Evolutionary conservation across 345 rosid genomes (phyloP), one percentile per base, ranked within the genome.

Genomic region (Kandelia obovata): DNA sequence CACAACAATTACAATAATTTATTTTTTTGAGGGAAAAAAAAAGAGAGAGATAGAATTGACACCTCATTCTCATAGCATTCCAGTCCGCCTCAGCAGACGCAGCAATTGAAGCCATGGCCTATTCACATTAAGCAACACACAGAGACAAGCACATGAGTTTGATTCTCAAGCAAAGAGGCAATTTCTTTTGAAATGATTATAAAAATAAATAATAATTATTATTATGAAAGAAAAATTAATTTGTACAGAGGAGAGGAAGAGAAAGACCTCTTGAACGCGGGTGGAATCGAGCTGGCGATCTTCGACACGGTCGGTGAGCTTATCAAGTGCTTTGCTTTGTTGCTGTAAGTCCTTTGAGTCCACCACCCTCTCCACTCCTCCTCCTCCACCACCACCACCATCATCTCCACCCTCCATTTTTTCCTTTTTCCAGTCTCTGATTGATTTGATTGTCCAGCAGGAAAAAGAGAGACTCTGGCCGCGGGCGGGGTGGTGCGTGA

Each of bases 31-130:
- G 11, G 1, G 20, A 28, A 9, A 20, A 13, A 1, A 25, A 6
- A 3, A 67, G 1, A 58, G 7, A 28, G 67, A 21, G 1, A 63
- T 16, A 46, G 5, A 1, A 11, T 25, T 13, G 52, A 30, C 65
- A 90, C 98, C 99, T 92, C 79, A 95, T 15, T 78, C 89, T 88
- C 90, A 87, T 86, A 52, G 97, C 98, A 53, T 92, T 86, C 67
- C 87, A 77, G 75, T 92, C 97, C 0, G 91, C 97, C 69, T 87
- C 97, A 1, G 86, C 86, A 17, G 96, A 87, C 0, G 96, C 89
- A 64, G 91, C 89, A 73, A 95, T 92, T 5, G 98, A 95, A 37
- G 99, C 98, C 99, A 95, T 92, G 16, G 99, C 99, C 98, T 91
- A 46, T 63, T 23, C 58, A 67, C 39, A 67, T 47, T 26, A 71